phyloP scores from a whole-genome alignment of 1,139 yeast genomes.

The Kazachstania sp. region DNA sequence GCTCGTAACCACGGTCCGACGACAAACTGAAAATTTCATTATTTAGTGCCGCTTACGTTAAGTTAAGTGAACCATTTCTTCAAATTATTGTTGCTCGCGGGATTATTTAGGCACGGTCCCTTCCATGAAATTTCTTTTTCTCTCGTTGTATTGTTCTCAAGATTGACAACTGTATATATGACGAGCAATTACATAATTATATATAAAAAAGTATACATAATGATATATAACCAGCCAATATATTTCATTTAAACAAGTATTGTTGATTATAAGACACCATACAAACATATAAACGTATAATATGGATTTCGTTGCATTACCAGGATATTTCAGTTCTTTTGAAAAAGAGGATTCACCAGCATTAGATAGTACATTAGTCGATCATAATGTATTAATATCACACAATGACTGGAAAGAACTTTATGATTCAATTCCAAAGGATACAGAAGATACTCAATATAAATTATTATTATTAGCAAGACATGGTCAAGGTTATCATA shows the following conservation, averaged over 20 bases:
- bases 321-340: slow-evolving; percentile 22
- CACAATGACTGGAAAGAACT: slow-evolving; percentile 41
- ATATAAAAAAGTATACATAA: too few species aligned
- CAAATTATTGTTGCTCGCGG: too few species aligned
- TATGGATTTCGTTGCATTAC: slow-evolving; percentile 17
- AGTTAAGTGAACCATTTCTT: too few species aligned
- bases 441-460: slow-evolving; percentile 24
- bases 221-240: too few species aligned
- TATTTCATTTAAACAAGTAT: too few species aligned
- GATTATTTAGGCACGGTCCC: too few species aligned
- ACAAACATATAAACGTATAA: neutral
- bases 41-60: too few species aligned
- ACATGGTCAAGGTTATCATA: slow-evolving; percentile 76
- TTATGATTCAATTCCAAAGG: slow-evolving; percentile 17
- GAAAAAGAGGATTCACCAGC: slow-evolving; percentile 5
- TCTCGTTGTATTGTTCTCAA: too few species aligned
- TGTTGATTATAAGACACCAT: neutral
- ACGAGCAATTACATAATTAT: too few species aligned
- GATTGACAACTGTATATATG: neutral
- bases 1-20: too few species aligned
- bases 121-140: too few species aligned
- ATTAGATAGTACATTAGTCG: slow-evolving; percentile 13
- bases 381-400: slow-evolving; percentile 40
- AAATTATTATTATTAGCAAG: slow-evolving; percentile 58
- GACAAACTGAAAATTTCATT: too few species aligned